Conservation (phyloP, 768 basidiomycete genomes). For the Tulasnella sp. region DNA sequence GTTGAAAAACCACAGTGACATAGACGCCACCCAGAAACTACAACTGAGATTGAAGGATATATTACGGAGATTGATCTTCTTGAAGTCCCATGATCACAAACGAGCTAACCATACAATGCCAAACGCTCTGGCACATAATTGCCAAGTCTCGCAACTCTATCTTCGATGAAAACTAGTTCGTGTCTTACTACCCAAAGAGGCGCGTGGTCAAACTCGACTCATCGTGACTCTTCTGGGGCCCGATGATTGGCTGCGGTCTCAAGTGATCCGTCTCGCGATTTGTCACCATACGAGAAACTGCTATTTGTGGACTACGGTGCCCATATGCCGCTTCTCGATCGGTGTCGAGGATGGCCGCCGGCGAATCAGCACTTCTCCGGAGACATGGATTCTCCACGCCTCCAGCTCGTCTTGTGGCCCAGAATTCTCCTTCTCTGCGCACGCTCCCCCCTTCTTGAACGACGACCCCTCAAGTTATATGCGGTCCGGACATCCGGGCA, state of each 20-base stretch:
- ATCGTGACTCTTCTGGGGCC: background rate
- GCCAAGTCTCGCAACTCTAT: background rate
- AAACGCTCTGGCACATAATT: background rate
- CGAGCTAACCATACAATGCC: background rate
- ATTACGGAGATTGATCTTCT: no score
- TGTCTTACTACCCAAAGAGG: background rate
- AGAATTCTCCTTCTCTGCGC: background rate
- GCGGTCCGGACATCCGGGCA: background rate
- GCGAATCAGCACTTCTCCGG: background rate
- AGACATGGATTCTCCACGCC: background rate
- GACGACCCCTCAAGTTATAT: background rate
- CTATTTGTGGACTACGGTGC: background rate
- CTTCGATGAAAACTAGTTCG: background rate
- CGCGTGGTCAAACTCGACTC: background rate
- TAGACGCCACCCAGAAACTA: no score
- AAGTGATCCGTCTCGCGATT: background rate
- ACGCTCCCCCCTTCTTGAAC: background rate
- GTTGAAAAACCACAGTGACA: no score
- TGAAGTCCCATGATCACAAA: no score
- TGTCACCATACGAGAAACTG: background rate
- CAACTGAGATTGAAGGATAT: no score
- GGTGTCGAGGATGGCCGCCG: background rate
- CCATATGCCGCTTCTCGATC: background rate
- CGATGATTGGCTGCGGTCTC: background rate
- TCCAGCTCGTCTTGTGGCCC: background rate